Conservation (phyloP, 2,329 filamentous ascomycete species). For the Fonsecaea erecta region DNA sequence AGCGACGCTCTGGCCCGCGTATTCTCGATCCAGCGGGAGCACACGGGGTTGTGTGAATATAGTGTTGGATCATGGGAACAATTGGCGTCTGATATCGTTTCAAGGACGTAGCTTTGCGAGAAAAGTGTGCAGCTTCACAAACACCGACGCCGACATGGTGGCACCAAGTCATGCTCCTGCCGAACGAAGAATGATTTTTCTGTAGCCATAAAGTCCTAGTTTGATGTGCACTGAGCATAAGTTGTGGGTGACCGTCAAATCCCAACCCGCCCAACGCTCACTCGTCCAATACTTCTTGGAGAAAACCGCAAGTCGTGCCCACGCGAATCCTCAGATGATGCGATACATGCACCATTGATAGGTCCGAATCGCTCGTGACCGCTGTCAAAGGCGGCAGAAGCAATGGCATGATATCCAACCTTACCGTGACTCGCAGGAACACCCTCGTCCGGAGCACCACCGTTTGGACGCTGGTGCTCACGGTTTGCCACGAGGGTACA, state of each 20-base stretch:
- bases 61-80: too few relatives aligned
- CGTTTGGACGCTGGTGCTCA: background rate
- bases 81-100: too few relatives aligned
- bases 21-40: background rate
- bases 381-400: slow-evolving; percentile 50
- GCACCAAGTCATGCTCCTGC: background rate
- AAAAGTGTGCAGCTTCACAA: too few relatives aligned
- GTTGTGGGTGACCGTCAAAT: slow-evolving; percentile 34
- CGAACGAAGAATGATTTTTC: background rate
- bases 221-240: slow-evolving; percentile 20
- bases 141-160: too few relatives aligned
- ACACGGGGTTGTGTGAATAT: too few relatives aligned
- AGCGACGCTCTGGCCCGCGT: background rate
- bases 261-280: slow-evolving; percentile 25
- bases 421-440: slow-evolving; percentile 21
- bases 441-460: slow-evolving; percentile 8
- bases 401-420: slow-evolving; percentile 45
- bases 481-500: slow-evolving; percentile 25
- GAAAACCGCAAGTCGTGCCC: slow-evolving; percentile 13
- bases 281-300: background rate
- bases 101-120: too few relatives aligned
- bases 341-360: slow-evolving; percentile 16
- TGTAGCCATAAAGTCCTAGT: background rate
- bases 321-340: slow-evolving; percentile 8
- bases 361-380: slow-evolving; percentile 45